Conservation (phyloP, 2,329 filamentous ascomycete species). For the Balansia obtecta region DNA sequence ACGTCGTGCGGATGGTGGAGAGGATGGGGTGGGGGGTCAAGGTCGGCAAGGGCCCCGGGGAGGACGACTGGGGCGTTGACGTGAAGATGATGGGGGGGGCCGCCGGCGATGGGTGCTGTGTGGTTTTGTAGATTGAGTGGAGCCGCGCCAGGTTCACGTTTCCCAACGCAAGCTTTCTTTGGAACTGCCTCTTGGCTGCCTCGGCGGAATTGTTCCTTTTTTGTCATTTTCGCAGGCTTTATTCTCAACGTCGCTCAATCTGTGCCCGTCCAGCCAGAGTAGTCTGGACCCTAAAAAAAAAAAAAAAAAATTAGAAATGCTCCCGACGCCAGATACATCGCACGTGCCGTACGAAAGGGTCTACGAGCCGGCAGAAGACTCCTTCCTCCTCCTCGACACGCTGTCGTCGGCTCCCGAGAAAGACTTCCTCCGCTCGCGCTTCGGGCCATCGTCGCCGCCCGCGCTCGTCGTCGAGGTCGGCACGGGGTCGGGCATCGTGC, state of each 20-base stretch:
- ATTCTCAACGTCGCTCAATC: no score
- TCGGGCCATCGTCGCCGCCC: slow-evolving; percentile 28
- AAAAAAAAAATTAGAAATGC: slow-evolving; percentile 40
- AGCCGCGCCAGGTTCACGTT: neutral
- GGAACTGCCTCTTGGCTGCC: no score
- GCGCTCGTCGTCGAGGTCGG: slow-evolving; percentile 76
- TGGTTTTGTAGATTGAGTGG: neutral
- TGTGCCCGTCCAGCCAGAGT: no score
- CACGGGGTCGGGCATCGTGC: slow-evolving; percentile 84
- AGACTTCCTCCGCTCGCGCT: slow-evolving; percentile 53
- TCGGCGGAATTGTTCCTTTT: no score
- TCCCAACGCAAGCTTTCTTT: neutral
- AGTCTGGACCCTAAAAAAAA: neutral
- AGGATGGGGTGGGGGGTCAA: slow-evolving; percentile 31
- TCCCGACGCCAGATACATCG: slow-evolving; percentile 85
- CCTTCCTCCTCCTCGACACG: slow-evolving; percentile 85
- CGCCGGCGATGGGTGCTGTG: slow-evolving; percentile 14
- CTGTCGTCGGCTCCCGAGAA: slow-evolving; percentile 61
- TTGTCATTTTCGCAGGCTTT: neutral
- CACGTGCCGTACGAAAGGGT: slow-evolving; percentile 82
- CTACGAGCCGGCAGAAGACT: slow-evolving; percentile 95
- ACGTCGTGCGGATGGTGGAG: slow-evolving; percentile 33
- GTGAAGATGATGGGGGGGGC: slow-evolving; percentile 14
- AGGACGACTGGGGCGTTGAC: slow-evolving; percentile 24
- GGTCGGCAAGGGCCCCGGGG: slow-evolving; percentile 33